A percentile compares a stretch with the other conserved stretches of the same genome.
Conservation (phyloP, 495 filamentous ascomycete species). For the Neurospora intermedia region DNA sequence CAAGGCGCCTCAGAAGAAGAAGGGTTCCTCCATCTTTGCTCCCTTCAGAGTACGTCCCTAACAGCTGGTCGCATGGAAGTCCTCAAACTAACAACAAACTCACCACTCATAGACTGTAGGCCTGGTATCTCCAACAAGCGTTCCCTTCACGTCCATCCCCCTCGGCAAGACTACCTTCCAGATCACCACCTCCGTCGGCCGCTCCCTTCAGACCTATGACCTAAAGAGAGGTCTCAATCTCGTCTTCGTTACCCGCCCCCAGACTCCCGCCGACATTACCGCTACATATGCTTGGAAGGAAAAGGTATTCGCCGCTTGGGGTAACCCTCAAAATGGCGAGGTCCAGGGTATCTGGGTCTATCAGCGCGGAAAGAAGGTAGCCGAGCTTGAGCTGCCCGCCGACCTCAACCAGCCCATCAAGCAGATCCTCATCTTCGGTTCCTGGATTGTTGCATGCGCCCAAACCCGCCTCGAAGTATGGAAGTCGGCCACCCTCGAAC, state of each 20-base stretch:
- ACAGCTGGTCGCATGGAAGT: neutral
- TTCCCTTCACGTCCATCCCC: conserved; percentile 80
- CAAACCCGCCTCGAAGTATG: conserved; percentile 71
- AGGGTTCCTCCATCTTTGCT: conserved; percentile 70
- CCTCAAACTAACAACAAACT: neutral
- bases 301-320: conserved; percentile 78
- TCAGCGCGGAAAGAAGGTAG: conserved; percentile 82
- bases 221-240: conserved; percentile 78
- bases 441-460: conserved; percentile 81
- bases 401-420: conserved; percentile 56
- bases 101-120: conserved; percentile 61
- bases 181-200: conserved; percentile 87
- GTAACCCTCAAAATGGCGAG: conserved; percentile 36
- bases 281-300: conserved; percentile 84
- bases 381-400: conserved; percentile 53
- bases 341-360: conserved; percentile 81
- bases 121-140: conserved; percentile 76
- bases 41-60: conserved; percentile 69
- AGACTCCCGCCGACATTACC: conserved; percentile 76
- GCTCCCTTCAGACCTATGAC: conserved; percentile 89
- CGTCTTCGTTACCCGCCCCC: conserved; percentile 81
- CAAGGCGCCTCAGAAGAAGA: conserved; percentile 19
- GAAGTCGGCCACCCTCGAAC: conserved; percentile 73
- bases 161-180: conserved; percentile 92
- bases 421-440: conserved; percentile 72